Base-by-base conservation (phyloP, 139 green algal species). In the Deuterostichococcus epilithicus region DNA sequence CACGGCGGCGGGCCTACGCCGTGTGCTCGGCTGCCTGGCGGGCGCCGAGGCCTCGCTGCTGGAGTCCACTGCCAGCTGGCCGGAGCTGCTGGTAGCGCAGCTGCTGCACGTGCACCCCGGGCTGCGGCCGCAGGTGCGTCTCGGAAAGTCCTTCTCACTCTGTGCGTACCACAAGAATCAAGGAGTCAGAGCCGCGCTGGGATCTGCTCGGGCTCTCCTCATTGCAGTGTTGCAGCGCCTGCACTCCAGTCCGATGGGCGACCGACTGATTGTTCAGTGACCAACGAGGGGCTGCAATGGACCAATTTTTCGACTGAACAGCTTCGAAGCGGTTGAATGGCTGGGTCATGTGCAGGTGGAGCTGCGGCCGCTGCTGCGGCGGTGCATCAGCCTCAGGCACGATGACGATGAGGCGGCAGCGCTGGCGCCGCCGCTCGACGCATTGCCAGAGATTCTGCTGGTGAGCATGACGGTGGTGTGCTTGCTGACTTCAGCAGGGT, bases 51-150 rank as follows among this genome's bases (percentile, higher is more conserved):
- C 58, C 6, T 80, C 75, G 22, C 36, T 86, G 35, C 30, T 32
- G 0, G 30, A 35, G 22, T 44, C 74, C 25, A 76, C 82, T 0
- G 18, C 5, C 10, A 83, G 85, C 70, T 94, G 90, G 90, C 65
- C 87, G 58, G 90, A 94, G 86, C 78, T 87, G 47, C 82, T 90
- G 44, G 83, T 87, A 6, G 87, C 82, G 10, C 77, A 84, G 69
- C 72, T 93, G 60, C 73, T 92, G 63, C 84, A 86, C 70, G 63
- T 76, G 70, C 81, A 89, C 74, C 81, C 81, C 22, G 70, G 73
- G 6, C 47, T 80, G 30, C 68, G 76, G 25, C 75, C 79, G 22
- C 80, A 78, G 32, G 77, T 82, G 75, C 71, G 87, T 69, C 63
- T 18, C 63, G 37, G 3, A 38, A n/a, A n/a, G n/a, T n/a, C n/a